A percentile compares a stretch with the other conserved stretches of the same genome.
Evolutionary conservation across 176 grass and related monocot species (phyloP).

Genomic region (Juncus effusus): DNA sequence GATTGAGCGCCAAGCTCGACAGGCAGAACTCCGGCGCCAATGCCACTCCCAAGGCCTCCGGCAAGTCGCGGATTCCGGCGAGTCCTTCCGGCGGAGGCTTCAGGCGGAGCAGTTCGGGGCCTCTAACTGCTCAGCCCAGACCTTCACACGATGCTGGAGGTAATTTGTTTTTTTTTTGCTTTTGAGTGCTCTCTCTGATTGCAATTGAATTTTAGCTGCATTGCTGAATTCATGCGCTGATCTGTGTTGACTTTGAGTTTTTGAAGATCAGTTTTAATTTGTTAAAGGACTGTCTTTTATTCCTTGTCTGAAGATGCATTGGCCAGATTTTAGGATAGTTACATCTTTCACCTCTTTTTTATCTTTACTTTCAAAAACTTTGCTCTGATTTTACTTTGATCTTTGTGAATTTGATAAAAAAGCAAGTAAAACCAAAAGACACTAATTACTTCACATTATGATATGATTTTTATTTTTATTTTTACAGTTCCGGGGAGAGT

Average conservation of each 20-base stretch:
- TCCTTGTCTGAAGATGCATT: not conserved
- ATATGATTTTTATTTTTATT: not conserved
- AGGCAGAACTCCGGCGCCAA: constrained; percentile 38
- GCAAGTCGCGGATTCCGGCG: constrained; percentile 57
- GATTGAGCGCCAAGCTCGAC: constrained; percentile 57
- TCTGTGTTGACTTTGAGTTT: constrained; percentile 12
- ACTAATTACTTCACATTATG: no score
- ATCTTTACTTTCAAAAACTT: not conserved
- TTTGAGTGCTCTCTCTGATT: constrained; percentile 31
- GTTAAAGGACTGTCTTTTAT: not conserved
- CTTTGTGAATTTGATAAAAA: not conserved
- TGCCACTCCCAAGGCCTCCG: constrained; percentile 60
- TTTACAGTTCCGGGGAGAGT: constrained; percentile 85
- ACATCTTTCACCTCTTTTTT: not conserved
- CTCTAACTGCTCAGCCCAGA: constrained; percentile 35
- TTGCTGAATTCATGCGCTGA: constrained; percentile 8
- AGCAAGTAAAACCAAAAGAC: no score
- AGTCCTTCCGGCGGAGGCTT: constrained; percentile 28
- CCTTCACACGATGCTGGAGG: constrained; percentile 60
- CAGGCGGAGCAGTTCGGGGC: constrained; percentile 55
- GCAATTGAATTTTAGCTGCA: not conserved
- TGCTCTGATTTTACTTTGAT: constrained; percentile 11
- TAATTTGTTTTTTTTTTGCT: constrained; percentile 44
- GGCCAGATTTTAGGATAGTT: not conserved
- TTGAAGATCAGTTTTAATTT: constrained; percentile 1